phyloP scores from a whole-genome alignment of 441 rosid species.

The Macaranga tanarius region DNA sequence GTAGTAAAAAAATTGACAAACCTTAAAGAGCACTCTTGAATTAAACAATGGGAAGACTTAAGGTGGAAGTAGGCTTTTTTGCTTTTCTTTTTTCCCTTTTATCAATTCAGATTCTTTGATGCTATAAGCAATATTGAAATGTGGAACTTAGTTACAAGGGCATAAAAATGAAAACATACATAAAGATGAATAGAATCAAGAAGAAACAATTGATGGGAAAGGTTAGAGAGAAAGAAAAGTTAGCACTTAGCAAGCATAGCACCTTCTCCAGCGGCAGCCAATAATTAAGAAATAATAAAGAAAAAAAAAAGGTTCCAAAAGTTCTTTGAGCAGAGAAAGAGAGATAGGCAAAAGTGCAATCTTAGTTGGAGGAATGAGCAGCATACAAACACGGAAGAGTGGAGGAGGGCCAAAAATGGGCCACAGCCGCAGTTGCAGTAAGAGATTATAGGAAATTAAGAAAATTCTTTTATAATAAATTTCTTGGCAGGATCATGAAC shows the following conservation, averaged over 20 bases:
- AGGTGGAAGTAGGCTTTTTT: background rate
- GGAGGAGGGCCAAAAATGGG: background rate
- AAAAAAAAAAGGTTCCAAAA: no score
- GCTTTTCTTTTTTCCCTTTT: background rate
- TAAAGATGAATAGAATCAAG: background rate
- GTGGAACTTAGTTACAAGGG: constrained; percentile 17
- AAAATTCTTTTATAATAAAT: no score
- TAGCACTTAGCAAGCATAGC: background rate
- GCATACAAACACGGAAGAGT: constrained; percentile 16
- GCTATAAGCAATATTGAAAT: constrained; percentile 6
- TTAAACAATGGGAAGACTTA: background rate
- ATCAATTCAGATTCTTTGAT: constrained; percentile 9
- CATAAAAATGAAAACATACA: background rate
- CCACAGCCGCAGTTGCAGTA: constrained; percentile 1
- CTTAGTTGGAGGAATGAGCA: constrained; percentile 14
- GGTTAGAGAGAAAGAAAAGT: background rate
- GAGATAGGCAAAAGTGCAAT: constrained; percentile 12
- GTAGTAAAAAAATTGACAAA: background rate
- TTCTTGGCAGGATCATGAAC: no score
- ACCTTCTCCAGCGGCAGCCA: constrained; percentile 11
- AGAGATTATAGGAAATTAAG: background rate
- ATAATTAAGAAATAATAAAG: background rate
- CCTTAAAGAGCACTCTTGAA: constrained; percentile 12
- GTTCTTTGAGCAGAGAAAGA: background rate
- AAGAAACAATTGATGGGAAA: constrained; percentile 7